Conservation (phyloP, 1,284 basidiomycete species). For the Ustilago bromivora region DNA sequence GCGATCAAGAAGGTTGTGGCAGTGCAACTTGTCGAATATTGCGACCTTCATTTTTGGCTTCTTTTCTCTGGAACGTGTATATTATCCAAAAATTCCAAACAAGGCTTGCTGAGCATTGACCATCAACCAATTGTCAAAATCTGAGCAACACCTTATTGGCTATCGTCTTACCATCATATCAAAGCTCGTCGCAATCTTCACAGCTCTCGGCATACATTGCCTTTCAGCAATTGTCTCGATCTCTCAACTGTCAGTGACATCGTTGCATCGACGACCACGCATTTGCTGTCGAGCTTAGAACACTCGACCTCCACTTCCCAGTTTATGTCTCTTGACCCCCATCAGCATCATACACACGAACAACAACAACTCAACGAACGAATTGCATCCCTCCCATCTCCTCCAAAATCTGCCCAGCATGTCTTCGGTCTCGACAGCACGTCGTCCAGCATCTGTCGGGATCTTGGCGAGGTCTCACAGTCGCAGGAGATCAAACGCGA, state of each 20-base stretch:
- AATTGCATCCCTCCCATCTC: neutral
- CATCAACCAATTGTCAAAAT: conserved; percentile 3
- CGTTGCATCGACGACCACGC: conserved; percentile 20
- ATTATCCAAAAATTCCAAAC: neutral
- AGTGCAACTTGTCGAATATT: too few relatives aligned
- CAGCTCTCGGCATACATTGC: neutral
- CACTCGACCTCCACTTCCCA: conserved; percentile 25
- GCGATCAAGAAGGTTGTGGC: too few relatives aligned
- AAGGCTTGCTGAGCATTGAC: conserved; percentile 13
- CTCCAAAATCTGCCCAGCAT: conserved; percentile 18
- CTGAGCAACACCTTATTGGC: neutral
- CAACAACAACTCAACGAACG: conserved; percentile 4
- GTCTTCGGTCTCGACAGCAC: neutral
- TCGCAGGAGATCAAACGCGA: conserved; percentile 5
- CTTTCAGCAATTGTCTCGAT: neutral
- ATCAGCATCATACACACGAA: conserved; percentile 7
- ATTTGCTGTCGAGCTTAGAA: conserved; percentile 22
- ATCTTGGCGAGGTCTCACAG: neutral
- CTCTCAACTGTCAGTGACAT: conserved; percentile 13
- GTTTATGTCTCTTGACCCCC: conserved; percentile 48
- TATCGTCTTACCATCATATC: conserved; percentile 6
- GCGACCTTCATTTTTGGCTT: neutral
- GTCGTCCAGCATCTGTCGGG: conserved; percentile 2
- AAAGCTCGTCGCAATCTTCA: neutral
- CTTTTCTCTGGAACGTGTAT: too few relatives aligned